Conservation (phyloP, 768 basidiomycete genomes). For the Tulasnella sp. region DNA sequence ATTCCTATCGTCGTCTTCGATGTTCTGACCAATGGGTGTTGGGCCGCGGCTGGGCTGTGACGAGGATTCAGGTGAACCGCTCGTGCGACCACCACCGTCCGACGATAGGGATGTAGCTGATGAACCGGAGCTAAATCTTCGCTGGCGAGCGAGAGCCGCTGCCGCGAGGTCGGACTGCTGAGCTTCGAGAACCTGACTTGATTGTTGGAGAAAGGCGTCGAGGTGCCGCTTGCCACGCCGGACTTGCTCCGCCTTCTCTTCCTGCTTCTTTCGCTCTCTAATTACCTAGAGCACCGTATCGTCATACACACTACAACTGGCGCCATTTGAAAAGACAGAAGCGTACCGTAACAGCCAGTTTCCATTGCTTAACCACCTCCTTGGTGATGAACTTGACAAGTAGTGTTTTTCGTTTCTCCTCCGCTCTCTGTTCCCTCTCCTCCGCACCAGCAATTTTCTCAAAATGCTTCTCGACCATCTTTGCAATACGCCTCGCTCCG, state of each 20-base stretch:
- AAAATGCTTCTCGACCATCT: conserved; percentile 69
- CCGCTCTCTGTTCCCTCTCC: conserved; percentile 53
- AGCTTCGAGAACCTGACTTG: conserved; percentile 77
- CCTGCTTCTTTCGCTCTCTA: conserved; percentile 60
- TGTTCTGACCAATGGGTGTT: not conserved
- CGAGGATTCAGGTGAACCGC: not conserved
- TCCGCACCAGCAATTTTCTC: conserved; percentile 60
- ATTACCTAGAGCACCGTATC: conserved; percentile 50
- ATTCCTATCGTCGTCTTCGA: not conserved
- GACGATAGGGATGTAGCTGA: not conserved
- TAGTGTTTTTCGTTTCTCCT: conserved; percentile 61
- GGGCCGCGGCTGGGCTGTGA: not conserved
- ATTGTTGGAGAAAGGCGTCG: conserved; percentile 85
- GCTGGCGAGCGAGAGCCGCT: not conserved
- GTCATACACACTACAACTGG: not conserved
- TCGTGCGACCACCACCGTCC: not conserved
- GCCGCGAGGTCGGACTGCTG: conserved; percentile 65
- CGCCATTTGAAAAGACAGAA: not conserved
- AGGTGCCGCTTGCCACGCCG: conserved; percentile 78
- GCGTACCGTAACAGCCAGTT: conserved; percentile 77
- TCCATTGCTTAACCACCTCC: conserved; percentile 76
- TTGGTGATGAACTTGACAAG: conserved; percentile 70
- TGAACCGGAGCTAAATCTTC: not conserved
- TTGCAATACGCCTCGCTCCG: conserved; percentile 53
- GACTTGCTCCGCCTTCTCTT: conserved; percentile 70